phyloP scores from a whole-genome alignment of 192 early-diverging fungal genomes.

The Gaertneriomyces semiglobifer region DNA sequence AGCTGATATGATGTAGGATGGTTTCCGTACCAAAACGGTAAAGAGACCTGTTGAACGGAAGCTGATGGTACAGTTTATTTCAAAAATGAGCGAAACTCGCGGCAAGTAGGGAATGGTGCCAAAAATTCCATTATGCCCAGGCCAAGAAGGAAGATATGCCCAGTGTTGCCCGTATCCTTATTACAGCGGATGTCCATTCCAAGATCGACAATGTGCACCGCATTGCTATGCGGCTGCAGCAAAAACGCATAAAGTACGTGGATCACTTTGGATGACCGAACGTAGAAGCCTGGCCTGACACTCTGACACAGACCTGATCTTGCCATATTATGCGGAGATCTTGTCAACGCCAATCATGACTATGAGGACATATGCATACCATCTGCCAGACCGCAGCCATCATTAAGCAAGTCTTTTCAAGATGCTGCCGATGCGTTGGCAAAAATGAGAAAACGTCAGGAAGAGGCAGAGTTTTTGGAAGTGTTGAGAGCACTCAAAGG shows the following conservation, averaged over 20 bases:
- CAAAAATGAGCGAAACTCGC: too few relatives aligned
- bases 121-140: too few relatives aligned
- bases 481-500: slow-evolving; percentile 9
- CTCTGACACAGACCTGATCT: slow-evolving; percentile 19
- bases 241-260: slow-evolving; percentile 14
- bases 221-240: slow-evolving; percentile 20
- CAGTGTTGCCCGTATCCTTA: slow-evolving; percentile 8
- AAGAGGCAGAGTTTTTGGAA: slow-evolving; percentile 18
- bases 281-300: background rate
- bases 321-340: slow-evolving; percentile 23
- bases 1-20: too few relatives aligned
- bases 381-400: background rate
- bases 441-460: slow-evolving; percentile 13
- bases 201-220: slow-evolving; percentile 30
- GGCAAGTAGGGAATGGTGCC: too few relatives aligned
- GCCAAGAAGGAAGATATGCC: background rate
- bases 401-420: slow-evolving; percentile 2
- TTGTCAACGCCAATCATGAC: slow-evolving; percentile 26
- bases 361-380: slow-evolving; percentile 11
- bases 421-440: slow-evolving; percentile 11
- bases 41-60: too few relatives aligned
- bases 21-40: too few relatives aligned
- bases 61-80: too few relatives aligned
- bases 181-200: slow-evolving; percentile 25
- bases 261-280: background rate